Conservation (phyloP, 257 asterid genomes). For the Solanum tacnaense region DNA sequence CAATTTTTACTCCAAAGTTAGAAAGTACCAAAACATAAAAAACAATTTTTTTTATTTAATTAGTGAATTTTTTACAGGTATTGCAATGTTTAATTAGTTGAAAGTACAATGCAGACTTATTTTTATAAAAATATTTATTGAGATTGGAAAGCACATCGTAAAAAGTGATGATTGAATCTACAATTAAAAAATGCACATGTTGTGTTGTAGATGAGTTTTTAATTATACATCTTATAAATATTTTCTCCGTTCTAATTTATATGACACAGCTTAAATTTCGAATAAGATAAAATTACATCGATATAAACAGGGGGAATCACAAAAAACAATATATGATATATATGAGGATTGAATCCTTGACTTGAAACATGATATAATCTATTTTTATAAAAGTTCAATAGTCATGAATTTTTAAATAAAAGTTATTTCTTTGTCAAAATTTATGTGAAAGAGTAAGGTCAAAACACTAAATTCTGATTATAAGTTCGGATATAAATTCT, state of each 20-base stretch:
- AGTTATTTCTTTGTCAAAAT: too few relatives aligned
- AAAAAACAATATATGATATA: too few relatives aligned
- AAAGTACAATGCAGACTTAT: neutral
- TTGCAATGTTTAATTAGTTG: neutral
- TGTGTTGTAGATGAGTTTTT: neutral
- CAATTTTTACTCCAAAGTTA: neutral
- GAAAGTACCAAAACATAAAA: neutral
- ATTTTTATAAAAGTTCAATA: neutral
- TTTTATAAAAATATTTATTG: neutral
- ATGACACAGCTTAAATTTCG: accelerated
- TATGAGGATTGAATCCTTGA: neutral
- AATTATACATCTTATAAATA: neutral
- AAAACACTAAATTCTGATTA: too few relatives aligned
- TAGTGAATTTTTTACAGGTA: neutral
- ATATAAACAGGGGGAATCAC: neutral
- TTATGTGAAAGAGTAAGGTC: neutral
- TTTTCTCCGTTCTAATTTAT: neutral
- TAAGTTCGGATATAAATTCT: neutral
- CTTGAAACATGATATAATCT: neutral
- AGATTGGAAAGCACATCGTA: neutral
- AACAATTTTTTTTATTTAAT: neutral
- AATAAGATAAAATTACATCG: accelerated
- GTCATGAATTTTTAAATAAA: neutral
- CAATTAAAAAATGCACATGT: neutral
- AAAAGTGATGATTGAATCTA: neutral